Percentiles rank a stretch among this genome's conserved stretches.
Conservation (phyloP, 441 rosid genomes). For the Mallotus repandus region DNA sequence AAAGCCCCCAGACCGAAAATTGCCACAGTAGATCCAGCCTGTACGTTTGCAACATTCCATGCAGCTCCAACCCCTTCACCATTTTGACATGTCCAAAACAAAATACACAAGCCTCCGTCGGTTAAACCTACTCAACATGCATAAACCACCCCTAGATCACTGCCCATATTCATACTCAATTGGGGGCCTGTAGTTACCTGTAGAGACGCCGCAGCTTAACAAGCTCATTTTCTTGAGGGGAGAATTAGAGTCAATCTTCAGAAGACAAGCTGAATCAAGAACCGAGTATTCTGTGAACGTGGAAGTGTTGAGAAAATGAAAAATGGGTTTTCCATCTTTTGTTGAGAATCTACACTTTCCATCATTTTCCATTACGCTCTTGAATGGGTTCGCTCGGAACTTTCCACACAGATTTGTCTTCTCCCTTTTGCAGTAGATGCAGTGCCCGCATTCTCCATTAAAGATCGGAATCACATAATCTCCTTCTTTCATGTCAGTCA, state of each 20-base stretch:
- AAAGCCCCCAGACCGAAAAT: constrained; percentile 47
- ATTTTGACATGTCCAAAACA: background rate
- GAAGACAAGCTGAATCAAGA: constrained; percentile 41
- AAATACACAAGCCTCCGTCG: background rate
- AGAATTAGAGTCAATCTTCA: constrained; percentile 29
- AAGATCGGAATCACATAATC: constrained; percentile 47
- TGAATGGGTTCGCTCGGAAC: constrained; percentile 36
- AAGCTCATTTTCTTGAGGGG: constrained; percentile 43
- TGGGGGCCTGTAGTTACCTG: constrained; percentile 26
- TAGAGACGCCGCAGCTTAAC: constrained; percentile 48
- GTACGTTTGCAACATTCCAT: constrained; percentile 42
- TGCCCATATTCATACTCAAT: background rate
- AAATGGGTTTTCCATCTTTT: constrained; percentile 35
- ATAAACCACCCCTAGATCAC: background rate
- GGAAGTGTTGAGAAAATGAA: constrained; percentile 48
- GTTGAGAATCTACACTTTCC: constrained; percentile 39
- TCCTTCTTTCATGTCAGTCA: constrained; percentile 35
- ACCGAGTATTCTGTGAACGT: constrained; percentile 51
- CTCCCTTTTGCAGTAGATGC: constrained; percentile 28
- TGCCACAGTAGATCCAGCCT: constrained; percentile 44
- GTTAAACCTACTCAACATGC: background rate
- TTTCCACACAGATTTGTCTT: constrained; percentile 33
- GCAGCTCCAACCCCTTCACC: constrained; percentile 48
- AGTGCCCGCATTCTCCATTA: constrained; percentile 47
- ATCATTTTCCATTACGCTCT: constrained; percentile 37